phyloP scores from a whole-genome alignment of 495 filamentous ascomycete genomes.

The Podospora bellae-mahoneyi region DNA sequence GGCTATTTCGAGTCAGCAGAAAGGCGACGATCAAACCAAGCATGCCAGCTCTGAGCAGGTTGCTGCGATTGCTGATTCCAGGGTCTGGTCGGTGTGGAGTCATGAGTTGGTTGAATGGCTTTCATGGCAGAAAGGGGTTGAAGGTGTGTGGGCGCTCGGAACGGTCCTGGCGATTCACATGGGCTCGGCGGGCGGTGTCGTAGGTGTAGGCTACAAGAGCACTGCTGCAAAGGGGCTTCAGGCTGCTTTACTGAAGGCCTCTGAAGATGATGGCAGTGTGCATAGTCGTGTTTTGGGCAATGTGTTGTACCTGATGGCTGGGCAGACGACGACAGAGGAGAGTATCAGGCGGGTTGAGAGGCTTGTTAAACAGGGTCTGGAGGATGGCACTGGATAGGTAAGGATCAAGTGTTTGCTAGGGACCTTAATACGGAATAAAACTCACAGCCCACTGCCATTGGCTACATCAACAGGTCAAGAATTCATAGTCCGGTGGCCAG shows the following conservation, averaged over 20 bases:
- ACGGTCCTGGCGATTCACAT: constrained; percentile 66
- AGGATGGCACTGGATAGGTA: neutral
- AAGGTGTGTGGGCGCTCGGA: constrained; percentile 63
- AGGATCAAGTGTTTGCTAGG: neutral
- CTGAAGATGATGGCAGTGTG: constrained; percentile 42
- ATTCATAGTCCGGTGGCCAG: no score
- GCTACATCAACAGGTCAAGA: no score
- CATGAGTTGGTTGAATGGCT: constrained; percentile 52
- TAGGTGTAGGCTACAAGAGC: constrained; percentile 65
- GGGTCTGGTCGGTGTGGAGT: constrained; percentile 69
- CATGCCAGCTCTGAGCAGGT: neutral
- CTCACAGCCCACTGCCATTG: no score
- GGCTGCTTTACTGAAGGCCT: constrained; percentile 43
- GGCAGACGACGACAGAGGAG: constrained; percentile 54
- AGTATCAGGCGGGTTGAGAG: constrained; percentile 13
- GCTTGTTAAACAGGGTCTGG: neutral
- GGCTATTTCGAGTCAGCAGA: constrained; percentile 41
- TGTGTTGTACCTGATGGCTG: constrained; percentile 74
- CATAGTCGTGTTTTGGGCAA: constrained; percentile 74
- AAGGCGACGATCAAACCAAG: neutral
- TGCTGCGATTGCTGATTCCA: neutral
- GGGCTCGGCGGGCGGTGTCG: constrained; percentile 32
- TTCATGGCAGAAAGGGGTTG: constrained; percentile 50
- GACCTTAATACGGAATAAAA: neutral
- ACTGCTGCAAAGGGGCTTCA: constrained; percentile 61